A percentile compares a stretch with the other conserved stretches of the same genome.
Conservation (phyloP, 441 rosid genomes). For the Syzygium malaccense region DNA sequence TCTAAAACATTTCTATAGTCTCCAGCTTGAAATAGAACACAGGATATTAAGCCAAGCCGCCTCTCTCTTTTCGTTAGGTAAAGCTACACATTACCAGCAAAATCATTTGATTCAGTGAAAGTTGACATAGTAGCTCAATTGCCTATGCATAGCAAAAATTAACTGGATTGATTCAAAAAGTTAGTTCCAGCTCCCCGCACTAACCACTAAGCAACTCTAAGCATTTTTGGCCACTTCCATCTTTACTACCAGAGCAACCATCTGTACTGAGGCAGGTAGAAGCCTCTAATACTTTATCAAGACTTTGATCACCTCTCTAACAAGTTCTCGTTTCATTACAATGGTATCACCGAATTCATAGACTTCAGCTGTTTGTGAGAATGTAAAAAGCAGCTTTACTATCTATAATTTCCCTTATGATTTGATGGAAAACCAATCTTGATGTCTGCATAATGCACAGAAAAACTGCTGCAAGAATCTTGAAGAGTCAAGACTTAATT, state of each 20-base stretch:
- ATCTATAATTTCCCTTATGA: neutral
- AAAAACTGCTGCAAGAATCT: neutral
- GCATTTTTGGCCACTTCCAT: neutral
- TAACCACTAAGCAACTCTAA: neutral
- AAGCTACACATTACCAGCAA: neutral
- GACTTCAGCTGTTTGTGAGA: neutral
- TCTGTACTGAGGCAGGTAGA: neutral
- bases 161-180: neutral
- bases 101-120: neutral
- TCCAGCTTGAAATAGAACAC: neutral
- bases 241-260: neutral
- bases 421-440: neutral
- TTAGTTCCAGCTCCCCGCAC: neutral
- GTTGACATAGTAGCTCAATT: neutral
- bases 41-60: neutral
- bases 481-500: neutral
- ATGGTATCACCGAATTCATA: neutral
- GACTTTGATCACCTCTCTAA: neutral
- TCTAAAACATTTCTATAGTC: neutral
- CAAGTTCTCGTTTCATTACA: neutral
- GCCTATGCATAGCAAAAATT: neutral
- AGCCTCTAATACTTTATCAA: neutral
- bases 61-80: neutral
- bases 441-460: neutral
- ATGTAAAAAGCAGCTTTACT: neutral